Base-by-base conservation (phyloP, 1,284 basidiomycete genomes). In the Exobasidium rhododendri region DNA sequence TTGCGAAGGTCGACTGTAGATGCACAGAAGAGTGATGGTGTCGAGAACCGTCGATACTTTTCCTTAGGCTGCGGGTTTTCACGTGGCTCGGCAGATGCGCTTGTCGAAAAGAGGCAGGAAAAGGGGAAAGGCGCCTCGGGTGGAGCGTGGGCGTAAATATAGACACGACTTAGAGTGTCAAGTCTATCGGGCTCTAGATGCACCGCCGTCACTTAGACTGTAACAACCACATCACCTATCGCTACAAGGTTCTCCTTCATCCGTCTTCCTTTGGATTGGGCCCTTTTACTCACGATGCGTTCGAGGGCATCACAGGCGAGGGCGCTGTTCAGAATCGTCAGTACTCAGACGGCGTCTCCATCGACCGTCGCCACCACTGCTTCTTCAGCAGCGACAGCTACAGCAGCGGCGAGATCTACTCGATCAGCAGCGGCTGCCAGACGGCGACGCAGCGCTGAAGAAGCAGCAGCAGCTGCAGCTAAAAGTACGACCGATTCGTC, bases 251-350 rank as follows among this genome's bases (percentile, higher is more conserved):
- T 40, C 17, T 10, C 35, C 35, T 40, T 40, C 35, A 40, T 40
- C 17, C 35, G 35, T 10, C 35, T 10, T 40, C 17, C 35, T 17
- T 17, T 40, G 35, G 35, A 40, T 40, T 17, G 35, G 35, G 10
- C 17, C 35, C 7, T n/a, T n/a, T n/a, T n/a, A 40, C 17, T 17
- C 7, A 35, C 26, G 32, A 62, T 59, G 56, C 35, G 60, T 22
- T 44, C 43, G 14, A 45, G 45, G 22, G 57, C 45, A 17, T 24
- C 20, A 22, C 57, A 51, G 24, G 46, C 57, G 14, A 32, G 57
- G 6, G 57, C 57, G 22, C 45, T 58, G 22, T 47, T 53, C 29
- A 22, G 57, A n/a, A n/a, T 58, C 31, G 45, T 47, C 17, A n/a
- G n/a, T n/a, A 29, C 57, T 30, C 24, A 47, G 26, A 7, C 55